Evolutionary conservation across 768 basidiomycete genomes (phyloP).

Genomic region (Kwoniella heveanensis): DNA sequence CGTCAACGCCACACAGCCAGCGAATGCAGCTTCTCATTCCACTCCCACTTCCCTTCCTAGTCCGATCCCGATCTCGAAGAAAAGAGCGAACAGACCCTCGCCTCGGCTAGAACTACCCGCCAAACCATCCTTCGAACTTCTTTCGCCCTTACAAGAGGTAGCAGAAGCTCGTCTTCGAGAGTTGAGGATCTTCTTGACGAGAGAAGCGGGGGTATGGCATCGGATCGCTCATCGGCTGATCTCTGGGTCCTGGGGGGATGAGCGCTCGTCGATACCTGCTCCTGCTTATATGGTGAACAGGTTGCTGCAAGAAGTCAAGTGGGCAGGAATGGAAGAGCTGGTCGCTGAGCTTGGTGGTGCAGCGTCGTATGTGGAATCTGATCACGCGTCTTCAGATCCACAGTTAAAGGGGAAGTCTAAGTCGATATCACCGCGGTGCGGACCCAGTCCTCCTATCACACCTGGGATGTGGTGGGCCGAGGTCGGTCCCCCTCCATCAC

Average conservation of each 20-base stretch:
- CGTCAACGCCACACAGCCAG: no score
- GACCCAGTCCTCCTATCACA: neutral
- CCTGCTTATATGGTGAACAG: constrained; percentile 12
- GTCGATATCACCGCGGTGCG: neutral
- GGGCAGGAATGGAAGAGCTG: constrained; percentile 31
- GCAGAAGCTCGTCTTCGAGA: constrained; percentile 2
- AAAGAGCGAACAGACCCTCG: neutral
- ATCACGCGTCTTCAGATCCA: neutral
- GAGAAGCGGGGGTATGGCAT: constrained; percentile 20
- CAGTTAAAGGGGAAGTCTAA: neutral
- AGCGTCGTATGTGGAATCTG: no score
- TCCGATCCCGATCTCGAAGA: neutral
- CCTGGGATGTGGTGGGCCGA: neutral
- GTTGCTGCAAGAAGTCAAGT: constrained; percentile 33
- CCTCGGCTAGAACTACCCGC: neutral
- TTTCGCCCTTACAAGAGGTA: constrained; percentile 1
- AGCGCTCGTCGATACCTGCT: no score
- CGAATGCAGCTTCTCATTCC: no score
- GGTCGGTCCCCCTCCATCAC: neutral
- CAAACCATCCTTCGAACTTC: neutral
- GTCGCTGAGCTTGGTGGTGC: neutral
- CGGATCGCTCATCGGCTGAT: constrained; percentile 26
- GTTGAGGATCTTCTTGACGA: constrained; percentile 10
- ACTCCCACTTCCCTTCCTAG: no score
- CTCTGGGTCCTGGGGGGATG: constrained; percentile 6